These are phyloP conservation scores for Breviolum minutum DNA, from an alignment of 73 alveolate genomes.

Conservation along the genomic window DNA sequence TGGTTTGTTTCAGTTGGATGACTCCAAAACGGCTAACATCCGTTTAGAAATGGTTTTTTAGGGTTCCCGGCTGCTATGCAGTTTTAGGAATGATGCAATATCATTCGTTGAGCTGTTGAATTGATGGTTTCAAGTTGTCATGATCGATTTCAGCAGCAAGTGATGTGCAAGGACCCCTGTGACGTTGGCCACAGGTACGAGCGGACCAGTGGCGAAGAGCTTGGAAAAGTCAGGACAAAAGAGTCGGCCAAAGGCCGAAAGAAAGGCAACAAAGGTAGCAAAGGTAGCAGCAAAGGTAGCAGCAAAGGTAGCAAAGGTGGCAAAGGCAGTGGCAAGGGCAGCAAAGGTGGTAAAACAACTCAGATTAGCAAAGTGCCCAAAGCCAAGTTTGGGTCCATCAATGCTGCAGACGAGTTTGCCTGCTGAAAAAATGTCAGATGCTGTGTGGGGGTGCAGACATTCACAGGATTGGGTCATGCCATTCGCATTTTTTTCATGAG, in stretches of 20 bases:
- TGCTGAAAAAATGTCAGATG: not conserved
- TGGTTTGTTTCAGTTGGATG: too few species aligned
- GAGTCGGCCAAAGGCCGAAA: not conserved
- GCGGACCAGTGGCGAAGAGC: not conserved
- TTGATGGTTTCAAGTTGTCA: too few species aligned
- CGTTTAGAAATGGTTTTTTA: too few species aligned
- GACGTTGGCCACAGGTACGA: too few species aligned
- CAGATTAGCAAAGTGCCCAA: not conserved
- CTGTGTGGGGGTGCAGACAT: not conserved
- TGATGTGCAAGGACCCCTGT: too few species aligned
- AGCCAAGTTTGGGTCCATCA: slow-evolving; percentile 2
- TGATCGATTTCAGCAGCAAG: too few species aligned
- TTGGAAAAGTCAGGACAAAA: not conserved
- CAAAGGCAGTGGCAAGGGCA: slow-evolving; percentile 31
- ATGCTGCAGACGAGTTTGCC: slow-evolving; percentile 87
- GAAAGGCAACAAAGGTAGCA: not conserved
- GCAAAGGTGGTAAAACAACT: not conserved
- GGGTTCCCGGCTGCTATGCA: too few species aligned
- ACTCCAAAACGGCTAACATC: too few species aligned
- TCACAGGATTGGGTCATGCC: not conserved
- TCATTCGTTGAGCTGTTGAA: too few species aligned
- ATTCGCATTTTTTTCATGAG: too few species aligned
- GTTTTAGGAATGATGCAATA: too few species aligned
- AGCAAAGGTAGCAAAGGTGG: slow-evolving; percentile 20
- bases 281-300: not conserved